Conservation (phyloP, 2,329 filamentous ascomycete genomes). For the Endoconidiophora polonica region DNA sequence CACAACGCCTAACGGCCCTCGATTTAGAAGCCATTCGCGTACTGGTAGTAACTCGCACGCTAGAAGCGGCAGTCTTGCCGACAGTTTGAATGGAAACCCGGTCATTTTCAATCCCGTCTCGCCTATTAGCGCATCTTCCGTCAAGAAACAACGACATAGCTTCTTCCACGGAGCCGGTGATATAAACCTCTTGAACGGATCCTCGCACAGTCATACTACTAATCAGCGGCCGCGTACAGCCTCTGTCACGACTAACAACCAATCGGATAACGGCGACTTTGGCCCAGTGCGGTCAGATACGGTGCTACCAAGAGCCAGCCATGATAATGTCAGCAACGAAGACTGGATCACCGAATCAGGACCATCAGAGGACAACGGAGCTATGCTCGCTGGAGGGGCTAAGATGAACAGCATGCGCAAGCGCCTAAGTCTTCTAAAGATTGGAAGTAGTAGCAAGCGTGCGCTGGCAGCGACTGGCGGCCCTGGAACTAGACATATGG, state of each 20-base stretch:
- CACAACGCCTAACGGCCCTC: neutral
- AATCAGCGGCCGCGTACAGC: neutral
- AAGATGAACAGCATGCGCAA: slow-evolving; percentile 55
- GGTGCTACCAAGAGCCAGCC: slow-evolving; percentile 13
- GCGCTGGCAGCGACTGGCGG: slow-evolving; percentile 26
- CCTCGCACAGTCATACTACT: neutral
- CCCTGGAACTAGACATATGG: slow-evolving; percentile 26
- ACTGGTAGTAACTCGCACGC: neutral
- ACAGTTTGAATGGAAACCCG: slow-evolving; percentile 11
- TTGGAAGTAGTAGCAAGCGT: slow-evolving; percentile 48
- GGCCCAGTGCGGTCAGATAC: neutral
- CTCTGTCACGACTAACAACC: neutral
- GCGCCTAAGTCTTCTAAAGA: slow-evolving; percentile 59
- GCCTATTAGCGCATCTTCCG: neutral
- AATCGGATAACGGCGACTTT: neutral
- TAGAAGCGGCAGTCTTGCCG: slow-evolving; percentile 9
- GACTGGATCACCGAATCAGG: slow-evolving; percentile 17
- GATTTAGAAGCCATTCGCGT: neutral
- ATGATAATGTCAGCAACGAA: slow-evolving; percentile 17
- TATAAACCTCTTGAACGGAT: neutral
- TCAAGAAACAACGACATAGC: slow-evolving; percentile 11
- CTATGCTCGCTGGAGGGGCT: slow-evolving; percentile 20
- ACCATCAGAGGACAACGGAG: slow-evolving; percentile 2
- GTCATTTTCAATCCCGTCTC: slow-evolving; percentile 6
- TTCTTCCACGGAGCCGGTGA: slow-evolving; percentile 11